These are phyloP conservation scores for Ephemerocybe angulata DNA, from an alignment of 768 basidiomycete species.

Conservation along the genomic window DNA sequence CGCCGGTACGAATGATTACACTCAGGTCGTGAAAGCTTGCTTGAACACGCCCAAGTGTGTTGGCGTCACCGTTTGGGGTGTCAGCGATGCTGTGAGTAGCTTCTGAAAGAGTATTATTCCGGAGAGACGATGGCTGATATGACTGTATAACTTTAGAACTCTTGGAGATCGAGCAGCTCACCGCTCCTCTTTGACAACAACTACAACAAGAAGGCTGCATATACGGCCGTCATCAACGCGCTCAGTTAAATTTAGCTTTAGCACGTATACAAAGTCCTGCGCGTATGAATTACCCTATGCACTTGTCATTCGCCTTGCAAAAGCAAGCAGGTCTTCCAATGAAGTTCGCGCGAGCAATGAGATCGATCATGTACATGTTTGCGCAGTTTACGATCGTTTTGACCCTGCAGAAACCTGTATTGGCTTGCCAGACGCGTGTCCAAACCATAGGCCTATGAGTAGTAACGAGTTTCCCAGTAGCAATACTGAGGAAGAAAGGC, in stretches of 20 bases:
- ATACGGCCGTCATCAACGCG: constrained; percentile 27
- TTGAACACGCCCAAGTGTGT: constrained; percentile 38
- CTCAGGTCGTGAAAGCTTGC: constrained; percentile 43
- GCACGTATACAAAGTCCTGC: no score
- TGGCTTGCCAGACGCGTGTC: neutral
- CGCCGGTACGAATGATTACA: constrained; percentile 40
- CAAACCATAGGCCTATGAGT: constrained; percentile 45
- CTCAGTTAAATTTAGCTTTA: constrained; percentile 5
- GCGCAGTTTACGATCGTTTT: neutral
- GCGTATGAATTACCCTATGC: no score
- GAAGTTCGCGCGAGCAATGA: no score
- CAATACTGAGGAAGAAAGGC: constrained; percentile 56
- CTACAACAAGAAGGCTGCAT: constrained; percentile 44
- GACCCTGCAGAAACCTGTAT: no score
- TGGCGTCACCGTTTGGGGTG: constrained; percentile 49
- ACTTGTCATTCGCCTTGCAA: no score
- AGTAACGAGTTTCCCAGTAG: constrained; percentile 49
- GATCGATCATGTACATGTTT: neutral
- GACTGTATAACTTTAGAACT: constrained; percentile 32
- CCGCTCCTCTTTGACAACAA: constrained; percentile 46
- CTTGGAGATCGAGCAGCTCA: constrained; percentile 40
- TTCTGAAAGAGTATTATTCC: neutral
- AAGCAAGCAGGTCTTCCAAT: no score
- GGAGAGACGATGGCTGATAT: neutral
- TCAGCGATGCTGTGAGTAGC: constrained; percentile 39